Evolutionary conservation across 2,329 filamentous ascomycete genomes (phyloP), one percentile per base, ranked within the genome.

Genomic region (Cytospora piceicola): DNA sequence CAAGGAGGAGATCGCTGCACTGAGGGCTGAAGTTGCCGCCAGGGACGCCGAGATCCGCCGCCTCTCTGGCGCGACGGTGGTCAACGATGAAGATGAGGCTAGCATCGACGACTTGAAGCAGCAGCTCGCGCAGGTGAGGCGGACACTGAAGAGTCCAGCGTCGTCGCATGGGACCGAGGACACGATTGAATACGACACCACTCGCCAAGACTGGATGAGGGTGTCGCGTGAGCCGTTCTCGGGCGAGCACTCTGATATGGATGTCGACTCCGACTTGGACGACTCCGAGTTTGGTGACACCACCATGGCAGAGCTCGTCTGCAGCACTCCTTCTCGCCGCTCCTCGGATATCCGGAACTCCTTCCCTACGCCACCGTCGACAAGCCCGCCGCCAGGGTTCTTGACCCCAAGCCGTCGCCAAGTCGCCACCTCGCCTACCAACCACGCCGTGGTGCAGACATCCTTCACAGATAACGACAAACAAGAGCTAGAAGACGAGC

Each of bases 341-440:
- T 66, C 72, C 2, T 71, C 76, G 20, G 34, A 67, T 22, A 72
- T 75, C 52, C 73, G 75, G 54, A 72, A 75, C n/a, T 85, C 83
- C 0, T 86, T 87, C 68, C 81, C 81, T 5, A 85, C 84, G 0
- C 85, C 85, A 0, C 85, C 85, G 1, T 79, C 81, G 2, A 87
- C 85, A 0, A 87, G 85, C 52, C 82, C 83, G 0, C 69, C 75
- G 69, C 66, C 73, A 2, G 69, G 69, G 5, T 73, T 74, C 0
- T 65, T 71, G 0, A 80, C 81, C 1, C 83, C 83, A 0, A 77
- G 72, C 51, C 79, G 76, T 1, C 70, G 69, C 0, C 70, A 68
- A 0, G 68, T 69, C 1, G 53, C 69, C 0, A 53, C 69, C 0
- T 72, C 74, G 20, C 73, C 75, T 2, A 67, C 64, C 2, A 75